These are phyloP conservation scores for Aspergillus asperescens DNA, from an alignment of 495 filamentous ascomycete genomes.

Conservation along the genomic window DNA sequence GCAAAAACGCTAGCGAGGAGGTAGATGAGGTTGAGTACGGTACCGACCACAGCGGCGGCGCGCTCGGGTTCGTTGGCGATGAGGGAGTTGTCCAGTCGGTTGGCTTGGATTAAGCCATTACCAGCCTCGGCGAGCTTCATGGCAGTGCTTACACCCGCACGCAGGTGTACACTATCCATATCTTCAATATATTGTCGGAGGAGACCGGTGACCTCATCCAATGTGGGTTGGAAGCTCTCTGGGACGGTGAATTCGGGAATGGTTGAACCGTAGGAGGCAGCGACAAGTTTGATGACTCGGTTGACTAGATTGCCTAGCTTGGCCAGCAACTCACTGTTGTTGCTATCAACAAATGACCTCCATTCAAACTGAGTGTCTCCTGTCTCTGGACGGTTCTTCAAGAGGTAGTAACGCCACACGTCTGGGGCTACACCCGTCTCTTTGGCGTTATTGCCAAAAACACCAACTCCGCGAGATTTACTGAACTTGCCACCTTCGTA, in stretches of 20 bases:
- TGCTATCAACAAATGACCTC: slow-evolving; percentile 74
- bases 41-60: slow-evolving; percentile 70
- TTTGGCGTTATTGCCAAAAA: slow-evolving; percentile 57
- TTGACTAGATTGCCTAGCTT: slow-evolving; percentile 95
- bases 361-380: slow-evolving; percentile 88
- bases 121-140: slow-evolving; percentile 68
- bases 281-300: slow-evolving; percentile 85
- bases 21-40: slow-evolving; percentile 75
- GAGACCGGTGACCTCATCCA: slow-evolving; percentile 54
- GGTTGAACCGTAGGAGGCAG: slow-evolving; percentile 63
- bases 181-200: slow-evolving; percentile 66
- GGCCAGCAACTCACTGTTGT: slow-evolving; percentile 86
- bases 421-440: slow-evolving; percentile 82
- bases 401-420: slow-evolving; percentile 91
- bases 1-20: slow-evolving; percentile 70
- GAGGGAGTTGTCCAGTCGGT: slow-evolving; percentile 75
- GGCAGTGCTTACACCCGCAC: slow-evolving; percentile 62
- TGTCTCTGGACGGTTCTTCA: slow-evolving; percentile 83
- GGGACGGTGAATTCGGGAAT: slow-evolving; percentile 60
- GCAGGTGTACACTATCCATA: slow-evolving; percentile 69
- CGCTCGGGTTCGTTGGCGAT: slow-evolving; percentile 67
- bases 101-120: slow-evolving; percentile 77
- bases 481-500: slow-evolving; percentile 97
- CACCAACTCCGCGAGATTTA: slow-evolving; percentile 21
- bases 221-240: slow-evolving; percentile 39